Evolutionary conservation across 1,139 yeast genomes (phyloP), one percentile per base, ranked within the genome.

Genomic region (Meyerozyma sp.): DNA sequence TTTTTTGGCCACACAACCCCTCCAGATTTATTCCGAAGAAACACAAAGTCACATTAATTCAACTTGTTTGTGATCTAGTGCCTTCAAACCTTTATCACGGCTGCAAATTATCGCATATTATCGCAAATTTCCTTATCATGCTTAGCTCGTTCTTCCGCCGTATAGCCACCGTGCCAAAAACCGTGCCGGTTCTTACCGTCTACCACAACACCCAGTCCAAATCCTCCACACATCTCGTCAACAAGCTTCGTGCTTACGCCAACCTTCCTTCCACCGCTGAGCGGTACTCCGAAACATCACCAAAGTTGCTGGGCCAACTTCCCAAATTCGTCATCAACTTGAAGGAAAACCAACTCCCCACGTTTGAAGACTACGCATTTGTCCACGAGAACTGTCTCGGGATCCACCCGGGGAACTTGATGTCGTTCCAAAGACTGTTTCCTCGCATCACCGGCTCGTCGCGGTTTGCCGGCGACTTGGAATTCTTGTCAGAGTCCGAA

Each of bases 351-450:
- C 53, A 57, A 45, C 49, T 53, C 29, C 62, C 68, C 20, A 51
- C 63, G 39, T 58, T 59, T 44, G 48, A 53, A 11, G 73, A 71
- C 45, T 71, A 66, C 53, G 53, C 57, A 32, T 63, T 61, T 45
- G 66, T 71, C 30, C 63, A 62, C 45, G 57, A 62, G 44, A 59
- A 65, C 43, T 70, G 73, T 50, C 57, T 70, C 43, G 64, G 68
- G 43, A 67, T 71, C 28, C 78, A 73, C 49, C 77, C 78, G n/a
- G 72, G 68, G 50, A 73, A 72, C 51, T 57, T 61, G 32, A 51
- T 55, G 16, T 62, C 65, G 34, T 63, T 70, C 43, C 57, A 61
- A 40, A 54, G 49, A 43, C 48, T 53, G 39, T 63, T 54, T 49
- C 67, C 54, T 14, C 53, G 52, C 36, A 48, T 46, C 42, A 50